These are phyloP conservation scores for Pythium monospermum DNA, from an alignment of 352 stramenopile genomes.

Conservation along the genomic window DNA sequence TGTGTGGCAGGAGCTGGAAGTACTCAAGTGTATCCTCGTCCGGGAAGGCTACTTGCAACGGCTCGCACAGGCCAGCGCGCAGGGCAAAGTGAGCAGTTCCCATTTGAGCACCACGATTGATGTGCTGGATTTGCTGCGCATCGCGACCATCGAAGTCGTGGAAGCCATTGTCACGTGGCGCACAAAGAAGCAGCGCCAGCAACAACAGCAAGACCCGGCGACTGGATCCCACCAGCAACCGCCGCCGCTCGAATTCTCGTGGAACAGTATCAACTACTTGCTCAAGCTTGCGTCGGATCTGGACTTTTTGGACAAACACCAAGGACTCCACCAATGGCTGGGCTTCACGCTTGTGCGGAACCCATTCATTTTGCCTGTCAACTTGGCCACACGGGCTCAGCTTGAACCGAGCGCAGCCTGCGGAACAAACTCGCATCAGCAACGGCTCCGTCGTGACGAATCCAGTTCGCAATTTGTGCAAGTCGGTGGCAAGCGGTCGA, in stretches of 20 bases:
- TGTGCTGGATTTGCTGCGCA: slow-evolving; percentile 81
- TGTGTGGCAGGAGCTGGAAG: slow-evolving; percentile 69
- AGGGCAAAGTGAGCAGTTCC: slow-evolving; percentile 37
- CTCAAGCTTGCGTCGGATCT: slow-evolving; percentile 88
- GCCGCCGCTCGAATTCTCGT: slow-evolving; percentile 46
- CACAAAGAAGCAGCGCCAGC: slow-evolving; percentile 26
- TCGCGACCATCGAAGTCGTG: slow-evolving; percentile 85
- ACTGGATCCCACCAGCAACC: slow-evolving; percentile 4
- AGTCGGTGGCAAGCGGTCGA: slow-evolving; percentile 47
- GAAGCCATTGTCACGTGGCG: slow-evolving; percentile 81
- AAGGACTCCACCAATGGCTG: slow-evolving; percentile 74
- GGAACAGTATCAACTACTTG: slow-evolving; percentile 91
- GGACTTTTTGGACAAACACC: slow-evolving; percentile 84
- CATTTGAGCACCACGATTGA: slow-evolving; percentile 71
- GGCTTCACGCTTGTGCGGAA: slow-evolving; percentile 83
- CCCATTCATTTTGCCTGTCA: slow-evolving; percentile 83
- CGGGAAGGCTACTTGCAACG: slow-evolving; percentile 86
- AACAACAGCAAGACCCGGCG: neutral
- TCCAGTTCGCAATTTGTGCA: slow-evolving; percentile 44
- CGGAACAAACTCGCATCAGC: too few relatives aligned
- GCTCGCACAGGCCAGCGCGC: slow-evolving; percentile 39
- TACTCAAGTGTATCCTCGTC: slow-evolving; percentile 87
- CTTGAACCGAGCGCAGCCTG: too few relatives aligned
- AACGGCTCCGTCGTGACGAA: slow-evolving; percentile 9
- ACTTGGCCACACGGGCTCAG: slow-evolving; percentile 52